Conservation (phyloP, 306 rosid species). For the Lablab purpureus region DNA sequence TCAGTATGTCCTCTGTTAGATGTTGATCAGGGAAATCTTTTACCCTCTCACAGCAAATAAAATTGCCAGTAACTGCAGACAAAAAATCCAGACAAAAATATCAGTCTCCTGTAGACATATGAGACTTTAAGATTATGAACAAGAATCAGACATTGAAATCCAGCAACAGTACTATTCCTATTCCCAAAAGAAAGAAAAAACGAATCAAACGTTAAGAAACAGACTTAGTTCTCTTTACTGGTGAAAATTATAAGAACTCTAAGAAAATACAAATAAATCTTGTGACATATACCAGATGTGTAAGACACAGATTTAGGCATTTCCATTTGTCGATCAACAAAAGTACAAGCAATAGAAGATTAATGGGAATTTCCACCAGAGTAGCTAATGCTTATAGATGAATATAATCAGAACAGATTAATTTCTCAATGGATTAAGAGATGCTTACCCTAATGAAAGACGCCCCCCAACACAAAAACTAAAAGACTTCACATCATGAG, state of each 20-base stretch:
- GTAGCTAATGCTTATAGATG: background rate
- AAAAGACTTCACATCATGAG: constrained; percentile 42
- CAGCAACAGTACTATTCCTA: background rate
- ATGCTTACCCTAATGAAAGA: constrained; percentile 49
- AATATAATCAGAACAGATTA: constrained; percentile 4
- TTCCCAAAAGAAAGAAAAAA: background rate
- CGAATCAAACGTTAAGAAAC: background rate
- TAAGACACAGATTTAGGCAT: background rate
- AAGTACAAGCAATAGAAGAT: background rate
- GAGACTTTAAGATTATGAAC: constrained; percentile 5
- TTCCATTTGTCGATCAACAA: constrained; percentile 17
- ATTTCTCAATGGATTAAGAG: constrained; percentile 18
- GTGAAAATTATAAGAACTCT: background rate
- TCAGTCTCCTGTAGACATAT: constrained; percentile 33
- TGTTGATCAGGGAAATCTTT: constrained; percentile 39
- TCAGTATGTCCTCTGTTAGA: constrained; percentile 33
- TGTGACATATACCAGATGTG: background rate
- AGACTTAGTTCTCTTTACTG: constrained; percentile 1
- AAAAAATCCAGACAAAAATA: constrained; percentile 3
- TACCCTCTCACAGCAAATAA: constrained; percentile 2
- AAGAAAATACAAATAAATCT: background rate
- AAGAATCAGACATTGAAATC: constrained; percentile 19
- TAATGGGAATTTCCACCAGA: constrained; percentile 2
- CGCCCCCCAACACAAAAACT: constrained; percentile 17
- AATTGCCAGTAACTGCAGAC: constrained; percentile 35